Conservation (phyloP, 768 basidiomycete genomes). For the Clitopilus passeckerianus region DNA sequence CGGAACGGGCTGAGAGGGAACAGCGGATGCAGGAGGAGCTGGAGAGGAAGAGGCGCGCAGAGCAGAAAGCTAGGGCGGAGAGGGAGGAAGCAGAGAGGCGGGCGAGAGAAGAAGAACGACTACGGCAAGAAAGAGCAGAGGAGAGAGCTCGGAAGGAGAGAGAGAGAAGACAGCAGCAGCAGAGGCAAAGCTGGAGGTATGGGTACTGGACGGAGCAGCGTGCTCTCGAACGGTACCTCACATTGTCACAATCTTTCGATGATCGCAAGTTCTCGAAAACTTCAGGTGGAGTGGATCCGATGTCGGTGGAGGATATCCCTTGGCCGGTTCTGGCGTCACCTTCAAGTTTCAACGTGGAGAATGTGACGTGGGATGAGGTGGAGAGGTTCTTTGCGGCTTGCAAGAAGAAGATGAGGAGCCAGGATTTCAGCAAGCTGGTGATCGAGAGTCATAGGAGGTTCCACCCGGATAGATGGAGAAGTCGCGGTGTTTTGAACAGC, state of each 20-base stretch:
- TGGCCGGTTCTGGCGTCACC: constrained; percentile 71
- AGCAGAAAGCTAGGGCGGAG: constrained; percentile 14
- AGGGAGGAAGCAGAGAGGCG: constrained; percentile 13
- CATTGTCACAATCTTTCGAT: constrained; percentile 61
- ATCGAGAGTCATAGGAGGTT: constrained; percentile 71
- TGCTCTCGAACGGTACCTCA: constrained; percentile 68
- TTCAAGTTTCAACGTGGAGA: constrained; percentile 47
- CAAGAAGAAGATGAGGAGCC: constrained; percentile 43
- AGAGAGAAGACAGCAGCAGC: constrained; percentile 34
- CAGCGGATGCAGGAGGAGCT: constrained; percentile 23
- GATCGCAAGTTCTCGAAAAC: constrained; percentile 46
- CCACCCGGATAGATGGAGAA: constrained; percentile 79
- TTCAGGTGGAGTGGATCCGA: constrained; percentile 22
- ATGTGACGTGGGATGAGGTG: constrained; percentile 68
- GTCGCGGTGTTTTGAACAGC: constrained; percentile 55
- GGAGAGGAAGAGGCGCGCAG: constrained; percentile 10
- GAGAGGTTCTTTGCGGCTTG: constrained; percentile 64
- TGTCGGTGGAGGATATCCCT: constrained; percentile 61
- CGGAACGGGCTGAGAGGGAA: constrained; percentile 10
- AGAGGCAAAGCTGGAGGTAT: constrained; percentile 51
- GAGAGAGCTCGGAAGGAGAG: constrained; percentile 26
- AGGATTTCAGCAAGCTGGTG: constrained; percentile 62
- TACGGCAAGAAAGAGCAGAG: constrained; percentile 20
- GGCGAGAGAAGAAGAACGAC: constrained; percentile 17
- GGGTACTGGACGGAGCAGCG: constrained; percentile 61